A percentile compares a stretch with the other conserved stretches of the same genome.
These are phyloP conservation scores for Pseudogymnoascus sp. DNA, from an alignment of 2,329 filamentous ascomycete genomes.

Conservation along the genomic window DNA sequence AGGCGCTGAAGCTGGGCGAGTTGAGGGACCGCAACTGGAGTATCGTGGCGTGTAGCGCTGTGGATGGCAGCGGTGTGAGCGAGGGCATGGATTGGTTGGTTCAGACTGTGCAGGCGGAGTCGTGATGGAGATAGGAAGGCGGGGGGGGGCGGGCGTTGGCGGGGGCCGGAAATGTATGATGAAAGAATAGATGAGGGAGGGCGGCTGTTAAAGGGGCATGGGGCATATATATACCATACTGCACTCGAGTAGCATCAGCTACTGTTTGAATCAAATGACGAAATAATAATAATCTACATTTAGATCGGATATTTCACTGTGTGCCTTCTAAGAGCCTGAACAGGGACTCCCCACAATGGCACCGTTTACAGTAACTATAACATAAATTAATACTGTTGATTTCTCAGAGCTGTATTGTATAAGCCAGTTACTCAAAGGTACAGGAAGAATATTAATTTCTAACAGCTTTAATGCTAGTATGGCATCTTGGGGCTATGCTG, in stretches of 20 bases:
- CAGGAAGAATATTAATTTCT: not conserved
- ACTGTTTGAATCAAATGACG: not conserved
- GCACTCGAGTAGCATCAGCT: constrained; percentile 3
- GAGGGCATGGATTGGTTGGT: constrained; percentile 99
- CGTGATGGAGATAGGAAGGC: not conserved
- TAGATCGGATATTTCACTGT: not conserved
- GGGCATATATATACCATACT: constrained; percentile 7
- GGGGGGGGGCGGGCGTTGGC: not conserved
- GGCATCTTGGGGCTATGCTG: no score
- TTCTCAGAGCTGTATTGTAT: not conserved
- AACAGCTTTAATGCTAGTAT: not conserved
- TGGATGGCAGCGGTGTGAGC: constrained; percentile 87
- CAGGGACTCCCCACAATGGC: not conserved
- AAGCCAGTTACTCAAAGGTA: not conserved
- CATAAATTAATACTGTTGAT: not conserved
- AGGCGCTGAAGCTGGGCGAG: constrained; percentile 82
- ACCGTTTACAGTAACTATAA: not conserved
- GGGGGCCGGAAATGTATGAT: not conserved
- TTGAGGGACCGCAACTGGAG: constrained; percentile 97
- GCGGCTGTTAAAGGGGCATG: not conserved
- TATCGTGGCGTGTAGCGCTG: constrained; percentile 94
- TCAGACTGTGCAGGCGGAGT: constrained; percentile 41
- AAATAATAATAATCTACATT: constrained; percentile 8
- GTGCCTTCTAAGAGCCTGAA: not conserved
- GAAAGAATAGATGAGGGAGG: not conserved